A percentile compares a stretch with the other conserved stretches of the same genome.
Conservation (phyloP, 768 basidiomycete species). For the Lactarius sanguifluus region DNA sequence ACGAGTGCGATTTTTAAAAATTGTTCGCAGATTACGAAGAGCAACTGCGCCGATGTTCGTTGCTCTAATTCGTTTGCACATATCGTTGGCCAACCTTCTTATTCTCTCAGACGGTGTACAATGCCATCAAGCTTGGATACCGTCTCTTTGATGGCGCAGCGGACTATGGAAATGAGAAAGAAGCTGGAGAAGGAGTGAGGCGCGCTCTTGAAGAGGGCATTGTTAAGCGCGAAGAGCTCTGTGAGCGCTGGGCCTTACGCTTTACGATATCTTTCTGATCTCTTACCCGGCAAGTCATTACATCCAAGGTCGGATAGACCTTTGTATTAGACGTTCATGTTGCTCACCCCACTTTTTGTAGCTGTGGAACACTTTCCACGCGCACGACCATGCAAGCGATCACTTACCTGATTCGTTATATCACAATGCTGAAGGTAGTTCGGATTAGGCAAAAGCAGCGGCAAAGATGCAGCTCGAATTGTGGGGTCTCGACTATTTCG, state of each 20-base stretch:
- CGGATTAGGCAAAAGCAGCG: slow-evolving; percentile 49
- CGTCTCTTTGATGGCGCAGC: slow-evolving; percentile 84
- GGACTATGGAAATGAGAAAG: slow-evolving; percentile 89
- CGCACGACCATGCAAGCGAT: slow-evolving; percentile 62
- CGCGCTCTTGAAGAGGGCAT: slow-evolving; percentile 79
- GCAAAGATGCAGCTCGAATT: slow-evolving; percentile 64
- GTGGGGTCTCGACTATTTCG: slow-evolving; percentile 87
- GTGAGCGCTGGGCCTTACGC: slow-evolving; percentile 44
- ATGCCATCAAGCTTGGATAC: slow-evolving; percentile 84
- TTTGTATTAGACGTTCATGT: neutral
- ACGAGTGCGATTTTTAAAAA: neutral
- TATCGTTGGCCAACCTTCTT: slow-evolving; percentile 1
- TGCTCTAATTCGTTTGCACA: neutral
- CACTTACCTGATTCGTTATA: neutral
- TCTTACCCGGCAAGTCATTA: slow-evolving; percentile 55
- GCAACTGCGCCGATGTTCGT: slow-evolving; percentile 56
- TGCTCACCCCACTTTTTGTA: slow-evolving; percentile 32
- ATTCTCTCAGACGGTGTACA: slow-evolving; percentile 64
- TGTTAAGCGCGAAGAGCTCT: slow-evolving; percentile 85
- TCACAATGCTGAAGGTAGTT: neutral
- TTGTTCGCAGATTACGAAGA: slow-evolving; percentile 51
- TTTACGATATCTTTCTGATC: slow-evolving; percentile 1
- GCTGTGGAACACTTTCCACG: slow-evolving; percentile 92
- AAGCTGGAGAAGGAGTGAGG: slow-evolving; percentile 75
- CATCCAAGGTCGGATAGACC: slow-evolving; percentile 60